Evolutionary conservation across 2,329 filamentous ascomycete species (phyloP).

Genomic region (Penicillium janthinellum): DNA sequence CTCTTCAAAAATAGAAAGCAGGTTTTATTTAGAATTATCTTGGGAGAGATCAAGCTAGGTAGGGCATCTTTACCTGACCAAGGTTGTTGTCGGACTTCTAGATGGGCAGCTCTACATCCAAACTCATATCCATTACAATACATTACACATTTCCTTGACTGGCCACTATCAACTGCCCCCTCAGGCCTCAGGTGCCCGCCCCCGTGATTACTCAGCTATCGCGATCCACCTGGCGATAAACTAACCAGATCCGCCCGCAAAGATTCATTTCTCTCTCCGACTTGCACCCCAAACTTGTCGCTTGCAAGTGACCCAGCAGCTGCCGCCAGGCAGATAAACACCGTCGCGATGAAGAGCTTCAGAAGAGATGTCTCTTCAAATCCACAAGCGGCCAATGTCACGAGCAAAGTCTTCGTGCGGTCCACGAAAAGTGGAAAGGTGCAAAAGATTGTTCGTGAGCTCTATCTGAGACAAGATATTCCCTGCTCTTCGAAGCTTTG

Average conservation of each 20-base stretch:
- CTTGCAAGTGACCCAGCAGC: constrained; percentile 10
- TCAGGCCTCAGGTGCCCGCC: too few relatives aligned
- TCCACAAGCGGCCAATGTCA: constrained; percentile 70
- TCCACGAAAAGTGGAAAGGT: constrained; percentile 96
- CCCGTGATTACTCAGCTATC: constrained; percentile 27
- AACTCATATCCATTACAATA: too few relatives aligned
- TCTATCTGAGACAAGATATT: constrained; percentile 95
- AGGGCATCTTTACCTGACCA: too few relatives aligned
- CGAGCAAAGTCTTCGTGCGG: constrained; percentile 92
- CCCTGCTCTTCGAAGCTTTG: constrained; percentile 94
- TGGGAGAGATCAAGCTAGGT: too few relatives aligned
- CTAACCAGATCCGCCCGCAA: constrained; percentile 21
- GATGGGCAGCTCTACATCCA: too few relatives aligned
- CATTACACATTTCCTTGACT: too few relatives aligned
- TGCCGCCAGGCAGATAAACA: constrained; percentile 15
- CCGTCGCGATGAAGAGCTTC: constrained; percentile 60
- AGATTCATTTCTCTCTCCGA: constrained; percentile 21
- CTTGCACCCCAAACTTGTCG: constrained; percentile 8
- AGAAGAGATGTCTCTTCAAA: constrained; percentile 59
- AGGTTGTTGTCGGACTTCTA: too few relatives aligned
- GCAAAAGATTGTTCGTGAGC: constrained; percentile 96
- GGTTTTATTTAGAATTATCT: too few relatives aligned
- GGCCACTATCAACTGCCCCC: too few relatives aligned
- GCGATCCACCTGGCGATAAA: constrained; percentile 21
- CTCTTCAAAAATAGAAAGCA: too few relatives aligned